Evolutionary conservation across 164 flowering plant species (phyloP), one percentile per base, ranked within the genome.

Genomic region (Magnolia sinica): DNA sequence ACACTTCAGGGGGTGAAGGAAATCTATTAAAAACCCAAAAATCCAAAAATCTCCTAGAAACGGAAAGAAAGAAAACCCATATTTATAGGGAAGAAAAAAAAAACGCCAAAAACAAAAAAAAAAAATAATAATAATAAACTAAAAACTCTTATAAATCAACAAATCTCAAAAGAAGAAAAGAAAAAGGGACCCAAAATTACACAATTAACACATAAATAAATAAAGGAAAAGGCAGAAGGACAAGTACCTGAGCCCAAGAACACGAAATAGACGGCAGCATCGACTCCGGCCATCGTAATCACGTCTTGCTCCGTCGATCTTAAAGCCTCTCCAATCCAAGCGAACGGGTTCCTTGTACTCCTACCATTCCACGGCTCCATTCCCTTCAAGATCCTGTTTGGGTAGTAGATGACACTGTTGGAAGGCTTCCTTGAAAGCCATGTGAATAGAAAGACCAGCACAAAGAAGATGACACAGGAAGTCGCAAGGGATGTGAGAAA

Each of bases 191-290:
- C 18, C 61, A 14, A 55, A 55, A 2, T 55, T 16, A 55, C 61
- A 55, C 18, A 16, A 11, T 16, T 16, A 55, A 55, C 18, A 55
- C 61, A 55, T 55, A 55, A 16, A 55, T 27, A 55, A 55, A 55
- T 9, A 55, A 55, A 55, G 18, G 61, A 16, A 55, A 55, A 55
- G 13, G 11, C 61, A 3, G 16, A 16, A 55, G 61, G 18, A 55
- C 61, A 55, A 11, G 61, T 18, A 95, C 98, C 92, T 50, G 98
- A 88, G 81, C 84, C 69, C 77, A 95, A 76, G 87, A 90, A 95
- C 75, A 95, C 91, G 65, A 93, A 89, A 85, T 95, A 93, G 68
- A 92, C 98, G 70, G 98, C 98, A 66, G 96, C 64, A 71, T 95
- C 98, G 24, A 93, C 89, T 1, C 98, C 98, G 64, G 98, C 89